Conservation (phyloP, 2,329 filamentous ascomycete genomes). For the Penicillium concentricum region DNA sequence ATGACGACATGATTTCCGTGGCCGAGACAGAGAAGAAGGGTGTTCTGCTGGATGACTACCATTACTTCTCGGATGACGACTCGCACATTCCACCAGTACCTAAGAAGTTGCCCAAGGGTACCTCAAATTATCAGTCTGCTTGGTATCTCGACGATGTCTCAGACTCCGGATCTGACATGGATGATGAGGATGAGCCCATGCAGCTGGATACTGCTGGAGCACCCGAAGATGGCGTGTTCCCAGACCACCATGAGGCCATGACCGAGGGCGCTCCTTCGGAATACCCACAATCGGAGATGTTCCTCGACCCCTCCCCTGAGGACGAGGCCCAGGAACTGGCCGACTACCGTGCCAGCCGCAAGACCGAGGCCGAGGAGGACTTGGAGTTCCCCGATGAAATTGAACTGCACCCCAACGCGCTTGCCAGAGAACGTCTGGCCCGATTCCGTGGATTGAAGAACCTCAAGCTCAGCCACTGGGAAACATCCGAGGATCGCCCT, state of each 20-base stretch:
- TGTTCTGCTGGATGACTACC: slow-evolving; percentile 91
- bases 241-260: slow-evolving; percentile 52
- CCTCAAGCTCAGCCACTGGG: slow-evolving; percentile 82
- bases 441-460: slow-evolving; percentile 92
- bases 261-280: slow-evolving; percentile 82
- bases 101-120: slow-evolving; percentile 81
- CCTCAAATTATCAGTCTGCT: slow-evolving; percentile 88
- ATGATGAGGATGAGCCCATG: slow-evolving; percentile 63
- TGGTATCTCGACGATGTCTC: slow-evolving; percentile 87
- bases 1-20: slow-evolving; percentile 56
- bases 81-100: slow-evolving; percentile 59
- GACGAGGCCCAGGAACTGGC: slow-evolving; percentile 81
- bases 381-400: slow-evolving; percentile 97
- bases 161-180: slow-evolving; percentile 80
- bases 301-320: slow-evolving; percentile 73
- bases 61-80: slow-evolving; percentile 94
- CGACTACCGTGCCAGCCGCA: slow-evolving; percentile 74
- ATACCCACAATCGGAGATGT: slow-evolving; percentile 91
- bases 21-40: slow-evolving; percentile 68
- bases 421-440: slow-evolving; percentile 79
- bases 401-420: slow-evolving; percentile 82
- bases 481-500: slow-evolving; percentile 79
- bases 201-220: slow-evolving; percentile 57
- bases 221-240: slow-evolving; percentile 78
- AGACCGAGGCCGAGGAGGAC: slow-evolving; percentile 81